Evolutionary conservation across 2,329 filamentous ascomycete genomes (phyloP).

Genomic region (Nannizziopsis arthrosporioides): DNA sequence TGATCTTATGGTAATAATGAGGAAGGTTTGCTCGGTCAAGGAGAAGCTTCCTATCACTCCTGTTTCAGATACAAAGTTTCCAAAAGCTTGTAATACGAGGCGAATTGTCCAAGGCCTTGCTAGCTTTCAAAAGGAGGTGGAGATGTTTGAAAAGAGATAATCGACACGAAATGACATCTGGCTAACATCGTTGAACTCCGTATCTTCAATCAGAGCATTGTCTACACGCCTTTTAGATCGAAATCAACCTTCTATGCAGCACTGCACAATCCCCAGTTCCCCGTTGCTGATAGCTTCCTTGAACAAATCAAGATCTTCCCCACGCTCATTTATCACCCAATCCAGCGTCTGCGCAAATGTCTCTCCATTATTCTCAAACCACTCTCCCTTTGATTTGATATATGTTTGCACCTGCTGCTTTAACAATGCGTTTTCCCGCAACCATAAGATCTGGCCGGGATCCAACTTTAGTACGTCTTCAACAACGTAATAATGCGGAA

Average conservation of each 20-base stretch:
- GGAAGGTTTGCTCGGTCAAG: too few relatives aligned
- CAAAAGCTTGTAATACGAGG: too few relatives aligned
- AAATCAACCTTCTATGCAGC: neutral
- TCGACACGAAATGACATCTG: too few relatives aligned
- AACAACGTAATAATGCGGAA: slow-evolving; percentile 51
- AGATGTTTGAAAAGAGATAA: too few relatives aligned
- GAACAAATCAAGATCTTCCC: slow-evolving; percentile 38
- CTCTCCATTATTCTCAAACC: slow-evolving; percentile 54
- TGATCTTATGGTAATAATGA: too few relatives aligned
- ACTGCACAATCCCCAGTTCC: slow-evolving; percentile 24
- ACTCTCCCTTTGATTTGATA: slow-evolving; percentile 43
- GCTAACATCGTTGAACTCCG: too few relatives aligned
- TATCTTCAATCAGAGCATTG: too few relatives aligned
- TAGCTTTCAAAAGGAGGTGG: too few relatives aligned
- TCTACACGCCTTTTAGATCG: neutral
- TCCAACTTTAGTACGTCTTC: slow-evolving; percentile 55
- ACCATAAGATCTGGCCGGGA: slow-evolving; percentile 47
- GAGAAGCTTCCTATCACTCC: too few relatives aligned
- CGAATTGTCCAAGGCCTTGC: too few relatives aligned
- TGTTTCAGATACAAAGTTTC: too few relatives aligned
- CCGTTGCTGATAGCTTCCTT: slow-evolving; percentile 22
- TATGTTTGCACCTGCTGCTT: slow-evolving; percentile 49
- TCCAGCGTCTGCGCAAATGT: slow-evolving; percentile 49
- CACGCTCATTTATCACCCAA: slow-evolving; percentile 45
- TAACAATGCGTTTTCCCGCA: slow-evolving; percentile 44